phyloP scores from a whole-genome alignment of 495 filamentous ascomycete species.

The Hypoxylon rickii region DNA sequence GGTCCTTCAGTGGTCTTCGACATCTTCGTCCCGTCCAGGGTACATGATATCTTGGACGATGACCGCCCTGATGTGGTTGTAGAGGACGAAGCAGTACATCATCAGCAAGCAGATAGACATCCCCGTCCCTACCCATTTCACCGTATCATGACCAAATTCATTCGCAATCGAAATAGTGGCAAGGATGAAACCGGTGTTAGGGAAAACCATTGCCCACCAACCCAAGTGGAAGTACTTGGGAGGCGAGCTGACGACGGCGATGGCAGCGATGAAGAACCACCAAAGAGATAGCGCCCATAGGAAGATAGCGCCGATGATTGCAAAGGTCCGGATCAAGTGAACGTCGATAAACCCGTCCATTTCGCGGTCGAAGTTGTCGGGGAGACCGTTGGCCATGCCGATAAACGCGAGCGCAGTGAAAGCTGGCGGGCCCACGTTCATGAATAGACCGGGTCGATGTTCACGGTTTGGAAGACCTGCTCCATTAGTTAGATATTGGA shows the following conservation, averaged over 20 bases:
- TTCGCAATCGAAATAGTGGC: conserved; percentile 54
- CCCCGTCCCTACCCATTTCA: conserved; percentile 53
- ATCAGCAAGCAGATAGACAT: conserved; percentile 59
- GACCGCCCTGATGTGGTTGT: conserved; percentile 59
- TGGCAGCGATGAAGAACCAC: conserved; percentile 67
- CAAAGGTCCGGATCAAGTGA: conserved; percentile 55
- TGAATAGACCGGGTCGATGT: conserved; percentile 69
- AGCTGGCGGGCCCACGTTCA: conserved; percentile 69
- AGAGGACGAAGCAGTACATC: conserved; percentile 62
- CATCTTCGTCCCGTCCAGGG: conserved; percentile 68
- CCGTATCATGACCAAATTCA: conserved; percentile 44
- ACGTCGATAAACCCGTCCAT: conserved; percentile 36
- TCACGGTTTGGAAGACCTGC: conserved; percentile 51
- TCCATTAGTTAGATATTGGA: conserved; percentile 8
- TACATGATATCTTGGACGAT: conserved; percentile 63
- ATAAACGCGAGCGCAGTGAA: conserved; percentile 73
- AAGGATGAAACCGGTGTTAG: conserved; percentile 62
- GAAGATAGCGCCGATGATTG: conserved; percentile 61
- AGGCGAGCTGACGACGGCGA: conserved; percentile 56
- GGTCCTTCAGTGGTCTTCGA: conserved; percentile 34
- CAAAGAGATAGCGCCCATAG: conserved; percentile 72
- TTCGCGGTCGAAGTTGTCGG: conserved; percentile 41
- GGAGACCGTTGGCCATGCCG: conserved; percentile 59
- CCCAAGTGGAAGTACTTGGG: conserved; percentile 58
- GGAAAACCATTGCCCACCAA: conserved; percentile 66